These are phyloP conservation scores for Leucogyrophana mollusca DNA, from an alignment of 768 basidiomycete genomes.

Conservation along the genomic window DNA sequence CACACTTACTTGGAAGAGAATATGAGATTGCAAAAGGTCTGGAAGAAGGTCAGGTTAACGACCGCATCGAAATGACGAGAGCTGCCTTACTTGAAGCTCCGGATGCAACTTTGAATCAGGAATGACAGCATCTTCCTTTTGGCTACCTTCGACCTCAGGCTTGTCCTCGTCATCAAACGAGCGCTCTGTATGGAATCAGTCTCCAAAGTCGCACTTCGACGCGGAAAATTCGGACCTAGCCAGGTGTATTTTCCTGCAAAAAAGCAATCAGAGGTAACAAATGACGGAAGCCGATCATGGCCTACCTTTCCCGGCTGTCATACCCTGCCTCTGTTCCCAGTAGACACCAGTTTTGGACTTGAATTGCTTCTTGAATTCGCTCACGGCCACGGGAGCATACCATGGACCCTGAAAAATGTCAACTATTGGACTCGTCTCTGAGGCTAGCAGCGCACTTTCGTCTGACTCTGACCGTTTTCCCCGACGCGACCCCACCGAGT, in stretches of 20 bases:
- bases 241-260: slow-evolving; percentile 57
- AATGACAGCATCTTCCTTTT: slow-evolving; percentile 33
- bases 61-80: not conserved
- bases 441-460: slow-evolving; percentile 36
- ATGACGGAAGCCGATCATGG: not conserved
- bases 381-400: slow-evolving; percentile 34
- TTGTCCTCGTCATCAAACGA: slow-evolving; percentile 52
- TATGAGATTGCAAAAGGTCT: slow-evolving; percentile 50
- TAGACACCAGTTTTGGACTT: slow-evolving; percentile 46
- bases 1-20: slow-evolving; percentile 45
- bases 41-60: not conserved
- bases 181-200: slow-evolving; percentile 37
- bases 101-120: slow-evolving; percentile 44
- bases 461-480: slow-evolving; percentile 48
- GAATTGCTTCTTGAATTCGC: slow-evolving; percentile 63
- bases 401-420: slow-evolving; percentile 47
- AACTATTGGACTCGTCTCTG: not conserved
- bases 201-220: not conserved
- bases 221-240: slow-evolving; percentile 41
- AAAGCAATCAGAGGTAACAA: not conserved
- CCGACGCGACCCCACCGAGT: slow-evolving; percentile 67
- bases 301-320: slow-evolving; percentile 50
- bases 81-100: slow-evolving; percentile 42
- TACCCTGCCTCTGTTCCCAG: slow-evolving; percentile 52
- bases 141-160: slow-evolving; percentile 22